phyloP scores from a whole-genome alignment of 2,329 filamentous ascomycete species.

The Fusarium oxysporum region DNA sequence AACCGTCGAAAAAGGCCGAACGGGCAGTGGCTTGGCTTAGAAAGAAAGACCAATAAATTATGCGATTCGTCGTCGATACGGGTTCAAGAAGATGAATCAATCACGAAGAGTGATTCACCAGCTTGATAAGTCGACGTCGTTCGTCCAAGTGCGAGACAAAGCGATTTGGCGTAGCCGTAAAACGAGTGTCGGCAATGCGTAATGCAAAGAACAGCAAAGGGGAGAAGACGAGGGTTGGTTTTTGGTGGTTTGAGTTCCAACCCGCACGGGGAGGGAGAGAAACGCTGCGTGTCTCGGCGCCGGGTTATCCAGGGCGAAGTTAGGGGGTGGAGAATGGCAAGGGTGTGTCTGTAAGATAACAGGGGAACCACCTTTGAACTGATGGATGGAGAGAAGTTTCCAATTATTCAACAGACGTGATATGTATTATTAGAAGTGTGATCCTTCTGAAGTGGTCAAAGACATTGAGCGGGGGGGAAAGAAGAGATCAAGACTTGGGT shows the following conservation, averaged over 20 bases:
- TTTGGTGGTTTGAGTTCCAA: constrained; percentile 41
- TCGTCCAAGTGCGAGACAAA: constrained; percentile 32
- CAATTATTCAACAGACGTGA: not conserved
- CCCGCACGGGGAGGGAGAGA: constrained; percentile 36
- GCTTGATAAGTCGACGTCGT: constrained; percentile 14
- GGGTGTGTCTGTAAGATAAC: constrained; percentile 31
- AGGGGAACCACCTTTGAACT: constrained; percentile 31
- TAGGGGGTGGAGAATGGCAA: constrained; percentile 11
- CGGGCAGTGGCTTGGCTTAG: constrained; percentile 25
- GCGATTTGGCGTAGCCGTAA: constrained; percentile 36
- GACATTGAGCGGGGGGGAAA: not conserved
- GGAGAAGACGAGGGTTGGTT: constrained; percentile 35
- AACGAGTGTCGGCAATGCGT: constrained; percentile 45
- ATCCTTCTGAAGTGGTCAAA: not conserved
- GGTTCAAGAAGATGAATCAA: constrained; percentile 26
- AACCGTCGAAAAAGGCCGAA: constrained; percentile 23
- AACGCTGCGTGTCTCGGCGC: constrained; percentile 45
- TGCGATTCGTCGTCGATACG: constrained; percentile 22
- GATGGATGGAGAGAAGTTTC: constrained; percentile 28
- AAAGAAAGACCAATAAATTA: constrained; percentile 23
- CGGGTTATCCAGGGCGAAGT: constrained; percentile 42
- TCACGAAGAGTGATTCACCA: constrained; percentile 32
- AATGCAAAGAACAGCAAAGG: constrained; percentile 42
- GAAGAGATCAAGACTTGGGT: not conserved
- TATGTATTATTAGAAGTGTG: not conserved